phyloP scores from a whole-genome alignment of 2,329 filamentous ascomycete genomes.

The Capronia epimyces region DNA sequence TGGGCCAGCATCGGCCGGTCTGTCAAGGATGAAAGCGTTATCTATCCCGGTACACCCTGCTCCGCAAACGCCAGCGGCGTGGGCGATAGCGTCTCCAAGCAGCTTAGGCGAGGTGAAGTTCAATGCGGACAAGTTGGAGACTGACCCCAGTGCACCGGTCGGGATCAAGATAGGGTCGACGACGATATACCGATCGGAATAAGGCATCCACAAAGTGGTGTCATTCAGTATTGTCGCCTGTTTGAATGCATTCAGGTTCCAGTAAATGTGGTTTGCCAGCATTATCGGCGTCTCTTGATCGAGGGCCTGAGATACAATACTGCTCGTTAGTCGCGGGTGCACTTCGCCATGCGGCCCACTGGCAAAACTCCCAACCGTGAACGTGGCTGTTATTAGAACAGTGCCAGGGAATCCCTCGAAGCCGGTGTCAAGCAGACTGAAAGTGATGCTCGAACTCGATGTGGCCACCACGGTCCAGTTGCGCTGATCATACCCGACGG shows the following conservation, averaged over 20 bases:
- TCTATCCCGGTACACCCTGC: conserved; percentile 80
- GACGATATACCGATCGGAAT: conserved; percentile 42
- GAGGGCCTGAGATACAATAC: conserved; percentile 42
- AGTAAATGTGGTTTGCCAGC: conserved; percentile 49
- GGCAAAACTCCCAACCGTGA: conserved; percentile 38
- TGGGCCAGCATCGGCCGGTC: conserved; percentile 31
- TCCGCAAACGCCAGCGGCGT: conserved; percentile 69
- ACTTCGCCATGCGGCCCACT: conserved; percentile 36
- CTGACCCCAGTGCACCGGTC: conserved; percentile 67
- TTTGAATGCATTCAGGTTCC: conserved; percentile 48
- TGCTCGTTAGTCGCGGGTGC: conserved; percentile 41
- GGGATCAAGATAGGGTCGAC: conserved; percentile 63
- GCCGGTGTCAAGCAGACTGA: conserved; percentile 42
- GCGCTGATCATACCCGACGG: conserved; percentile 44
- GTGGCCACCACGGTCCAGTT: conserved; percentile 47
- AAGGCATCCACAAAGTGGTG: conserved; percentile 43
- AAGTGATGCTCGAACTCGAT: conserved; percentile 41
- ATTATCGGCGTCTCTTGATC: conserved; percentile 47
- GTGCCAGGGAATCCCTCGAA: conserved; percentile 45
- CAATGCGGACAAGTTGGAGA: conserved; percentile 61
- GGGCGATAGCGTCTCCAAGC: conserved; percentile 63
- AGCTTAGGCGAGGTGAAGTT: conserved; percentile 74
- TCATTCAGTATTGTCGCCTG: conserved; percentile 38
- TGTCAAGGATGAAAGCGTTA: conserved; percentile 48
- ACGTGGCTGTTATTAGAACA: conserved; percentile 44